A percentile compares a stretch with the other conserved stretches of the same genome.
Evolutionary conservation across 2,329 filamentous ascomycete genomes (phyloP).

Genomic region (Penicillium hesseltinei): DNA sequence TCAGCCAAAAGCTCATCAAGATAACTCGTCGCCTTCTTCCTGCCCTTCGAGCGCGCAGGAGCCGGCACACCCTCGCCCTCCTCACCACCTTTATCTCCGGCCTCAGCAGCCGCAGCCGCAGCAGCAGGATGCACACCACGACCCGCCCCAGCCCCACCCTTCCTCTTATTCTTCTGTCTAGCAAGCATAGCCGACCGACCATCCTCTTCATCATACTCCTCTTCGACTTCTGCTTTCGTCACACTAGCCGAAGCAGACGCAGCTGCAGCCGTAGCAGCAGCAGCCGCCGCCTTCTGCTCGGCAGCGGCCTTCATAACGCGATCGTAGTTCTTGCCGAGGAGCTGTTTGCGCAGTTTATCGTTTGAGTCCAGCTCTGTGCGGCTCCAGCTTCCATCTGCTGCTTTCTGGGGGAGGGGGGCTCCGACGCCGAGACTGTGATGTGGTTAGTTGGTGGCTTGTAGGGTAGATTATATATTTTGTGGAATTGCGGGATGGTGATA

Average conservation of each 20-base stretch:
- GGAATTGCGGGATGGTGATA: neutral
- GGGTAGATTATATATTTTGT: neutral
- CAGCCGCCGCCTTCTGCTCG: slow-evolving; percentile 4
- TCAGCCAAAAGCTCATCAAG: slow-evolving; percentile 54
- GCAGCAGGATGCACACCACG: slow-evolving; percentile 4
- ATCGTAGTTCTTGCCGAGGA: slow-evolving; percentile 45
- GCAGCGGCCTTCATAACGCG: slow-evolving; percentile 39
- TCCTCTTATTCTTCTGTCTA: slow-evolving; percentile 26
- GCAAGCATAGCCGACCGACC: slow-evolving; percentile 43
- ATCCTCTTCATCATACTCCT: slow-evolving; percentile 42
- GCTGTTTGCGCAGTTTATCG: slow-evolving; percentile 46
- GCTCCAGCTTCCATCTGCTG: slow-evolving; percentile 42
- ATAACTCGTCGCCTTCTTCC: slow-evolving; percentile 49
- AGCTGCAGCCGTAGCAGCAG: slow-evolving; percentile 29
- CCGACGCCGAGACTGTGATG: slow-evolving; percentile 48
- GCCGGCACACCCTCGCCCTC: slow-evolving; percentile 3
- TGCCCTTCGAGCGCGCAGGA: slow-evolving; percentile 24
- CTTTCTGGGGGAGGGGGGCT: slow-evolving; percentile 44
- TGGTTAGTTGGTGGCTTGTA: neutral
- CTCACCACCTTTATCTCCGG: slow-evolving; percentile 1
- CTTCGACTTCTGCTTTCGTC: slow-evolving; percentile 13
- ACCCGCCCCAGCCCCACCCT: slow-evolving; percentile 1
- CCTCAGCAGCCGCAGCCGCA: neutral
- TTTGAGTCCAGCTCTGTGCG: slow-evolving; percentile 43
- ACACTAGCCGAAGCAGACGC: neutral